Evolutionary conservation across 164 flowering plant species (phyloP), one percentile per base, ranked within the genome.

Genomic region (Vitis cinerea): DNA sequence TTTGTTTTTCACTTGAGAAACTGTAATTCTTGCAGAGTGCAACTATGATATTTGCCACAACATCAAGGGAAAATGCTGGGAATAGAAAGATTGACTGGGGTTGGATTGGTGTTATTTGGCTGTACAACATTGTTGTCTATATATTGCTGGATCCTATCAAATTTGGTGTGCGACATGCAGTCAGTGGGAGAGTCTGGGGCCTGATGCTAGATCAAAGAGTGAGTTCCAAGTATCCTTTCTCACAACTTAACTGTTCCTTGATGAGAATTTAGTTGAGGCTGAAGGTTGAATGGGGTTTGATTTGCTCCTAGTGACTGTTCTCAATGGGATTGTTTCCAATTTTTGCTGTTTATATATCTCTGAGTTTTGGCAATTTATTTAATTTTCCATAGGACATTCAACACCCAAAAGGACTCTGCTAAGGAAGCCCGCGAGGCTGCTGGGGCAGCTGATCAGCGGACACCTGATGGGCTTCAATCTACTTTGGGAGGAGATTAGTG

Each of bases 381-480:
- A 23, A 23, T 52, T 30, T 16, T 23, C 12, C 82, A 92, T 92
- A 89, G 86, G 56, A 94, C 96, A 50, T 82, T 90, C 72, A 87
- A 83, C 37, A 80, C 59, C 65, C 70, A 83, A 64, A 90, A 83
- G 75, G 86, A 88, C 81, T 92, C 84, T 58, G 96, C 93, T 5
- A 86, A 71, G 70, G 94, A 83, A 85, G 90, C 77, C 50, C 80
- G 96, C 0, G 89, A 83, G 73, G 94, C 89, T 61, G 84, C 84
- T 50, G 89, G 94, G 96, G 96, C 91, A 47, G 63, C 80, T 19
- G 89, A 80, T 69, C 88, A 89, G 78, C 68, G 92, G 30, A 84
- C 92, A 1, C 74, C 80, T 15, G 91, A 89, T 64, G 96, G 92
- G 53, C 84, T 87, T 9, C 80, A 75, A 19, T 67, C 97, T 10